Evolutionary conservation across 208 protist genomes (phyloP), one percentile per base, ranked within the genome.

Genomic region (Leishmania aethiopica): DNA sequence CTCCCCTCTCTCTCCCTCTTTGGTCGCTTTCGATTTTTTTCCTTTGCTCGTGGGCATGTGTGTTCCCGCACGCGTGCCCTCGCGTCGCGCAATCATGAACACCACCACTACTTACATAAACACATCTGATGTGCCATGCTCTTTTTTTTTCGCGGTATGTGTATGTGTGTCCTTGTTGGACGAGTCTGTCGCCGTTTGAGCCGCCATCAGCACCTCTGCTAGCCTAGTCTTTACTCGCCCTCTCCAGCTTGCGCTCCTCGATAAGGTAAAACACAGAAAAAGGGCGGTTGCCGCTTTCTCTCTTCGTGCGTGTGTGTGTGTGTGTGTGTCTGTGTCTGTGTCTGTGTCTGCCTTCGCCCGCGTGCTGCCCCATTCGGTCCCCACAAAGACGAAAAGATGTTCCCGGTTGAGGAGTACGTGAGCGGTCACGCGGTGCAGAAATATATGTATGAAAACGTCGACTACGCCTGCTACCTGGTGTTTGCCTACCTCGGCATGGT

Each of bases 401-500:
- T 85, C 79, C 82, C 82, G 2, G 88, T 70, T 64, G 85, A 88
- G 60, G 88, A 87, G 70, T 87, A 89, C 83, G 69, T 89, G 78
- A 78, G 64, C 47, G 88, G 88, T n/a, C 81, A 59, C 66, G 81
- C 69, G 11, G 67, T 89, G 11, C 75, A 78, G 67, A 60, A 86
- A 42, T 93, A 89, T 79, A 86, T 87, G 77, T 81, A 78, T 55
- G 75, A 86, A 3, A 79, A 87, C 35, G 78, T 89, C 11, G 82
- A 90, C 78, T 78, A 83, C 47, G 88, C 81, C 79, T 84, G 69
- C 42, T 87, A 92, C 74, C 83, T 92, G 11, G 83, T 87, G 59
- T 90, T 89, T 59, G 80, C 83, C 59, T 87, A 90, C 81, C 72
- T 90, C 7, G 89, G 80, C n/a, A 87, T 89, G 81, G 73, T 92